A percentile compares a stretch with the other conserved stretches of the same genome.
phyloP scores from a whole-genome alignment of 2,329 filamentous ascomycete species.

The Sphaerulina musiva region DNA sequence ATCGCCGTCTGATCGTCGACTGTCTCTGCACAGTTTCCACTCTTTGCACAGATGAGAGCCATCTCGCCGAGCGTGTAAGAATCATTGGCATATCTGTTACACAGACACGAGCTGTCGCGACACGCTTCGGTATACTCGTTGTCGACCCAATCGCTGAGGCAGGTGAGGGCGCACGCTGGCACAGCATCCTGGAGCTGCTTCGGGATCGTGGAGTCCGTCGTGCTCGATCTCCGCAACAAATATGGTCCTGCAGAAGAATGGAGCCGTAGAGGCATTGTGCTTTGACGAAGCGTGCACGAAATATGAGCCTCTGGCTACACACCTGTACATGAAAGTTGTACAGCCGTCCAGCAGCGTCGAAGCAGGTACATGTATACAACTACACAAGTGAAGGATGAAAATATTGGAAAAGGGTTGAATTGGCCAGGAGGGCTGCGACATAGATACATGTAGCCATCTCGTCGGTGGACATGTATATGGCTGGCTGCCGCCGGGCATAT shows the following conservation, averaged over 20 bases:
- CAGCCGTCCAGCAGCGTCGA: slow-evolving; percentile 27
- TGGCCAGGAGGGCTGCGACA: too few relatives aligned
- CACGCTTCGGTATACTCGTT: slow-evolving; percentile 16
- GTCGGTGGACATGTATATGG: too few relatives aligned
- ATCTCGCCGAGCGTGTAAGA: slow-evolving; percentile 28
- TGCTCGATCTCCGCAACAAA: slow-evolving; percentile 6
- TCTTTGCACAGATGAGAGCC: slow-evolving; percentile 22
- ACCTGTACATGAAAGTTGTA: not conserved
- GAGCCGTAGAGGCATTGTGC: slow-evolving; percentile 14
- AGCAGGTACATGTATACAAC: not conserved
- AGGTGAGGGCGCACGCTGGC: slow-evolving; percentile 29
- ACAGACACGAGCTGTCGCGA: slow-evolving; percentile 1
- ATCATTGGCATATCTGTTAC: not conserved
- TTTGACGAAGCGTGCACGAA: not conserved
- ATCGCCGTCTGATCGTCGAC: slow-evolving; percentile 2
- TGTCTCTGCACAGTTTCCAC: slow-evolving; percentile 2
- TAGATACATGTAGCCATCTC: too few relatives aligned
- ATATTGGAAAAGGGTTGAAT: not conserved
- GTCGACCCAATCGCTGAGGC: slow-evolving; percentile 24
- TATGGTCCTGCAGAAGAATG: slow-evolving; percentile 1
- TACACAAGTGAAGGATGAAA: slow-evolving; percentile 1
- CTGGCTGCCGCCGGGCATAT: slow-evolving; percentile 13
- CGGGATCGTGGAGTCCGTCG: slow-evolving; percentile 13
- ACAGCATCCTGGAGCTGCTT: slow-evolving; percentile 21
- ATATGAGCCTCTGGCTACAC: not conserved